These are phyloP conservation scores for Saccharomycopsis sp. DNA, from an alignment of 805 yeast genomes.

Conservation along the genomic window DNA sequence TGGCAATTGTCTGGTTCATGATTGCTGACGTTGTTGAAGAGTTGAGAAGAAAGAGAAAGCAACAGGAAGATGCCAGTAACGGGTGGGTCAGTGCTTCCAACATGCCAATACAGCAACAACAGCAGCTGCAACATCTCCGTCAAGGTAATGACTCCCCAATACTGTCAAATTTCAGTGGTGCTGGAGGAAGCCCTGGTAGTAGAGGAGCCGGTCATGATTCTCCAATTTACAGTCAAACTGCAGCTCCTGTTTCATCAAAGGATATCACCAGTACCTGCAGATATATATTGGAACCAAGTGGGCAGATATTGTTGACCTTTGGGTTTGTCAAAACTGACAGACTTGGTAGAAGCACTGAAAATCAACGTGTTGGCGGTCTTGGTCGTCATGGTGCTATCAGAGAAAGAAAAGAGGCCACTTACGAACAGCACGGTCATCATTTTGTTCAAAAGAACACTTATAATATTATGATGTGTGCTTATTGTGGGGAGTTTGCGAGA, in stretches of 20 bases:
- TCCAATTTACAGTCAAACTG: slow-evolving; percentile 1
- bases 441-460: slow-evolving; percentile 93
- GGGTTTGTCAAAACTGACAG: slow-evolving; percentile 60
- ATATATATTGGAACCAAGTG: slow-evolving; percentile 91
- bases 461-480: slow-evolving; percentile 94
- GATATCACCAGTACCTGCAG: slow-evolving; percentile 57
- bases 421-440: slow-evolving; percentile 94
- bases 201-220: slow-evolving; percentile 15
- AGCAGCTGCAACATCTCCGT: no score
- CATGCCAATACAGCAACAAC: slow-evolving; percentile 27
- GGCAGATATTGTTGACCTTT: slow-evolving; percentile 70
- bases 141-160: slow-evolving; percentile 18
- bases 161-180: slow-evolving; percentile 7
- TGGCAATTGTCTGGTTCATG: slow-evolving; percentile 86
- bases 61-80: slow-evolving; percentile 54
- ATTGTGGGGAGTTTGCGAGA: slow-evolving; percentile 90
- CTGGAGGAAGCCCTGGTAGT: slow-evolving; percentile 2
- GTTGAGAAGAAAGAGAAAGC: slow-evolving; percentile 80
- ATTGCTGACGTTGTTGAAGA: slow-evolving; percentile 92
- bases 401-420: slow-evolving; percentile 79
- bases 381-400: slow-evolving; percentile 98
- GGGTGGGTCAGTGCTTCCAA: slow-evolving; percentile 87
- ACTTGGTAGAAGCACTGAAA: not conserved
- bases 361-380: slow-evolving; percentile 49
- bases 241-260: slow-evolving; percentile 10